phyloP scores from a whole-genome alignment of 2,329 filamentous ascomycete genomes.

The Passalora sequoiae region DNA sequence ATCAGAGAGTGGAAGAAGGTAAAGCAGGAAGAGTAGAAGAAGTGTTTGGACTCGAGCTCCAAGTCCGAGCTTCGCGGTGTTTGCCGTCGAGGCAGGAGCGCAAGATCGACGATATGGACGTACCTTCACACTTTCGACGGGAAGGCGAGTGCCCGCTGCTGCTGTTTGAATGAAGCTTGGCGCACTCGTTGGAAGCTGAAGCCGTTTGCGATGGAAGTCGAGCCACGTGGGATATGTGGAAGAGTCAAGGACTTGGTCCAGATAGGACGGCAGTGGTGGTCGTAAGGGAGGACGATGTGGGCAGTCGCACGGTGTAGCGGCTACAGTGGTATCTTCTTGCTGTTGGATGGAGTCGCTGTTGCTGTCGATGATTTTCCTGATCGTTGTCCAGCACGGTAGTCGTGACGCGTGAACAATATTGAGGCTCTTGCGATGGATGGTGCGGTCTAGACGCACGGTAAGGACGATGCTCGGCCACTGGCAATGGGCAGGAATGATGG shows the following conservation, averaged over 20 bases:
- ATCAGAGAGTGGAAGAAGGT: slow-evolving; percentile 22
- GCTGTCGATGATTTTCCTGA: neutral
- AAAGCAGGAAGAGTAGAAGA: slow-evolving; percentile 13
- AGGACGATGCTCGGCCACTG: neutral
- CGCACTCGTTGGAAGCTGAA: slow-evolving; percentile 10
- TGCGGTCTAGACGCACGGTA: neutral
- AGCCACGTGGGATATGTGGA: slow-evolving; percentile 14
- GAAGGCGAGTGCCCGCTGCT: slow-evolving; percentile 7
- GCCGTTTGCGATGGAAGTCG: slow-evolving; percentile 12
- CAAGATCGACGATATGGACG: slow-evolving; percentile 10
- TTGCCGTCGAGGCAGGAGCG: slow-evolving; percentile 17
- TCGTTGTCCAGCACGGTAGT: no score
- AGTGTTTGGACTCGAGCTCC: slow-evolving; percentile 4
- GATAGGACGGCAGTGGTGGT: slow-evolving; percentile 1
- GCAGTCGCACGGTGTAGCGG: neutral
- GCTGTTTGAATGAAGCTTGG: slow-evolving; percentile 14
- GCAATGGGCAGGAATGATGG: slow-evolving; percentile 16
- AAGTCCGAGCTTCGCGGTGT: slow-evolving; percentile 8
- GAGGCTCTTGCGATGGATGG: neutral
- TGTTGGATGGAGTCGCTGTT: neutral
- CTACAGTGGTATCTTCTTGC: neutral
- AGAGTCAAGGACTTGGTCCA: no score
- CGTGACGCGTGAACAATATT: neutral
- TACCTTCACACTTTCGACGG: slow-evolving; percentile 14
- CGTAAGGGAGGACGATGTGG: neutral